These are phyloP conservation scores for Paxillus rubicundulus DNA, from an alignment of 768 basidiomycete species.

Conservation along the genomic window DNA sequence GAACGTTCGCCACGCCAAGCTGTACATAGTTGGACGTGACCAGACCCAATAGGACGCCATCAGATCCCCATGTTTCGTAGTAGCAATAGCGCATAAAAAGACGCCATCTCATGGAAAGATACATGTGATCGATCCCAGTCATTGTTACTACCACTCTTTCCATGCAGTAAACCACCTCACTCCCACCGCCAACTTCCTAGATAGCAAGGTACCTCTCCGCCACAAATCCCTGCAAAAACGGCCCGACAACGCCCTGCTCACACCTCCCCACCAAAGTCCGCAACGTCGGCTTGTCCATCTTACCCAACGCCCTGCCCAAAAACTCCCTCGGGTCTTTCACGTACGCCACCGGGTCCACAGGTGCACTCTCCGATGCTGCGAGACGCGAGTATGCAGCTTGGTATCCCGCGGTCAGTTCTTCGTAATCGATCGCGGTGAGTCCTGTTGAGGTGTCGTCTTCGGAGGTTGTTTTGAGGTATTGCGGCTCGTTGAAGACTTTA, in stretches of 20 bases:
- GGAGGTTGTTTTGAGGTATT: conserved; percentile 50
- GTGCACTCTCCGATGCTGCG: conserved; percentile 68
- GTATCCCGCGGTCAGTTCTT: conserved; percentile 88
- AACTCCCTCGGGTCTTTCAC: conserved; percentile 55
- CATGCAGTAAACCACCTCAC: background rate
- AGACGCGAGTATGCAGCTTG: conserved; percentile 92
- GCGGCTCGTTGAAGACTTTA: conserved; percentile 75
- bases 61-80: too few species aligned
- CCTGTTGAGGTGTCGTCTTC: conserved; percentile 52
- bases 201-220: conserved; percentile 29
- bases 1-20: too few species aligned
- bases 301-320: conserved; percentile 42
- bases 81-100: background rate
- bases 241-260: conserved; percentile 18
- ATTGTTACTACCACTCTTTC: background rate
- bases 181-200: background rate
- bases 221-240: conserved; percentile 33
- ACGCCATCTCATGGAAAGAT: background rate
- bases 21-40: too few species aligned
- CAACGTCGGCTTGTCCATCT: conserved; percentile 16
- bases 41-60: too few species aligned
- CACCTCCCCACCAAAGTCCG: conserved; percentile 20
- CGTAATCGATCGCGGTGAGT: conserved; percentile 79
- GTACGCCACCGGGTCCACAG: conserved; percentile 61
- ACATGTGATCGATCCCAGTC: background rate